These are phyloP conservation scores for Fusarium pilosicola DNA, from an alignment of 2,329 filamentous ascomycete genomes.

Conservation along the genomic window DNA sequence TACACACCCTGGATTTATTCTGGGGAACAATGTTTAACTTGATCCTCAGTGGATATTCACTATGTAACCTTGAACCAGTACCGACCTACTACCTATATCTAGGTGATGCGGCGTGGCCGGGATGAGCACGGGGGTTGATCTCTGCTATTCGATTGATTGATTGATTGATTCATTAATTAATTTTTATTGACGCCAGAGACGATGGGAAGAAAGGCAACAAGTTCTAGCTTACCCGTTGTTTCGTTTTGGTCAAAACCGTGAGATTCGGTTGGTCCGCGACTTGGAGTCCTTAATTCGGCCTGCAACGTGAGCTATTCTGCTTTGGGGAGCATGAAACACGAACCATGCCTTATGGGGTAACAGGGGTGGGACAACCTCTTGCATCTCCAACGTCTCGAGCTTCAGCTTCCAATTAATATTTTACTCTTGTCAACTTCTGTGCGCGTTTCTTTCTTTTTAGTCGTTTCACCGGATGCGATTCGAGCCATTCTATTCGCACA, in stretches of 20 bases:
- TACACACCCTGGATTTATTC: background rate
- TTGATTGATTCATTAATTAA: background rate
- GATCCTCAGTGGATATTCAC: conserved; percentile 6
- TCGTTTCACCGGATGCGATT: conserved; percentile 13
- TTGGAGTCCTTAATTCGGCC: conserved; percentile 30
- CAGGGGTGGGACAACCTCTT: background rate
- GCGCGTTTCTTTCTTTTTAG: conserved; percentile 26
- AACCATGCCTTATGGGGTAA: conserved; percentile 9
- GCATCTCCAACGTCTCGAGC: conserved; percentile 30
- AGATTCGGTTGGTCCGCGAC: conserved; percentile 19
- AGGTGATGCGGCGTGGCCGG: conserved; percentile 14
- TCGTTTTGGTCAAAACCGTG: conserved; percentile 7
- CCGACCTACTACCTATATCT: background rate
- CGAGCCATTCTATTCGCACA: background rate
- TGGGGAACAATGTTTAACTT: conserved; percentile 7
- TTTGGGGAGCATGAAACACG: conserved; percentile 24
- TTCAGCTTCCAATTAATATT: conserved; percentile 16
- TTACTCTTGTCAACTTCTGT: conserved; percentile 10
- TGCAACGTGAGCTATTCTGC: conserved; percentile 29
- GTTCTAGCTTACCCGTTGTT: conserved; percentile 2
- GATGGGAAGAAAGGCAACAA: background rate
- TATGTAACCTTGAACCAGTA: conserved; percentile 1
- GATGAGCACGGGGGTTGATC: conserved; percentile 8
- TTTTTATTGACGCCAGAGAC: background rate
- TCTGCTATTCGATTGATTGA: background rate